Evolutionary conservation across 495 filamentous ascomycete species (phyloP).

Genomic region (Penicillium chermesinum): DNA sequence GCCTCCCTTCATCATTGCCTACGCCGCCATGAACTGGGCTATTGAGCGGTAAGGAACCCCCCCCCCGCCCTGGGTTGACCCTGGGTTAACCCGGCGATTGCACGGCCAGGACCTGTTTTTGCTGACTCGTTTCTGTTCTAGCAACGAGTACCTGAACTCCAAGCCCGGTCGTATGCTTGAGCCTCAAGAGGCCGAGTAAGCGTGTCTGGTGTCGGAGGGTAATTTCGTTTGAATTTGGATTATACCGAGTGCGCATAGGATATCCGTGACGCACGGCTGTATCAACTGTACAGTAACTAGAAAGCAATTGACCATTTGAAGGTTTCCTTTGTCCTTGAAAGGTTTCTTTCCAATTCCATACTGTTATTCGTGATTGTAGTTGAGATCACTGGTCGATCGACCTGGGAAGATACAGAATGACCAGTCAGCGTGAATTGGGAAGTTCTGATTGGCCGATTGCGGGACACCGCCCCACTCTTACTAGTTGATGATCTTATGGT

Average conservation of each 20-base stretch:
- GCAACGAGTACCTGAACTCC: constrained; percentile 90
- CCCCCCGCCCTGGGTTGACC: no score
- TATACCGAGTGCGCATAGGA: constrained; percentile 13
- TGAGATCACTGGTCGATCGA: no score
- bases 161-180: constrained; percentile 67
- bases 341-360: background rate
- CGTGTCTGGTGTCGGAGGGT: constrained; percentile 8
- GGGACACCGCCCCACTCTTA: background rate
- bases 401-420: no score
- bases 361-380: background rate
- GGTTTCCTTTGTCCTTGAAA: constrained; percentile 25
- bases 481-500: no score
- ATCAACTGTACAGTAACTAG: constrained; percentile 46
- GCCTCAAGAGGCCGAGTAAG: constrained; percentile 36
- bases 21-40: constrained; percentile 81
- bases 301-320: constrained; percentile 41
- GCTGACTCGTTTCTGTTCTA: constrained; percentile 27
- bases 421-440: constrained; percentile 18
- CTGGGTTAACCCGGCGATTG: no score
- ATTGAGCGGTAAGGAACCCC: constrained; percentile 59
- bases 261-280: constrained; percentile 20
- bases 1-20: constrained; percentile 71
- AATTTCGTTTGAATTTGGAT: constrained; percentile 4
- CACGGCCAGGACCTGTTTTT: background rate
- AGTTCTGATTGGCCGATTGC: constrained; percentile 14